phyloP scores from a whole-genome alignment of 2,329 filamentous ascomycete genomes.

The Mycosphaerella sp. region DNA sequence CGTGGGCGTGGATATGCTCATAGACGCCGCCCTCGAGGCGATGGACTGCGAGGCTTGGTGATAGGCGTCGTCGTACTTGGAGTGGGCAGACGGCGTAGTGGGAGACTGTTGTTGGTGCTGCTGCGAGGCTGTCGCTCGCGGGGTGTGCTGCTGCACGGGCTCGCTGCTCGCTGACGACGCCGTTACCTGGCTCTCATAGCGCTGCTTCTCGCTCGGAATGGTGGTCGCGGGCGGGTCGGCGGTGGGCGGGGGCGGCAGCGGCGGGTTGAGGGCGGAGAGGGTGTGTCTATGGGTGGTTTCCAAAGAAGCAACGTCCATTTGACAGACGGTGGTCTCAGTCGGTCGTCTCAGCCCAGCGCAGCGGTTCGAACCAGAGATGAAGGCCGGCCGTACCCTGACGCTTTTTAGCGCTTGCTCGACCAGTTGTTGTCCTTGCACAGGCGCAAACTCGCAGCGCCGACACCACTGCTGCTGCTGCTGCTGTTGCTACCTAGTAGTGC shows the following conservation, averaged over 20 bases:
- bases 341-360: neutral
- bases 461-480: neutral
- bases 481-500: neutral
- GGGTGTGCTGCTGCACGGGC: constrained; percentile 6
- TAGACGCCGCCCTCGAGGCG: constrained; percentile 19
- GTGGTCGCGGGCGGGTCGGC: neutral
- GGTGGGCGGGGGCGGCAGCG: neutral
- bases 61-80: constrained; percentile 14
- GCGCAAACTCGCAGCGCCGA: neutral
- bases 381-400: neutral
- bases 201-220: neutral
- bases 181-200: constrained; percentile 10
- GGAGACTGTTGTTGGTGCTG: constrained; percentile 1
- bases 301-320: constrained; percentile 5
- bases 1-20: constrained; percentile 18
- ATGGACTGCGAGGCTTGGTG: constrained; percentile 15
- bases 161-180: constrained; percentile 5
- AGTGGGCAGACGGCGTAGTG: constrained; percentile 5
- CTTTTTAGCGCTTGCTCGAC: neutral
- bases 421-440: neutral
- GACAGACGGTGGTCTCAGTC: neutral
- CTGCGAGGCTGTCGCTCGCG: constrained; percentile 6
- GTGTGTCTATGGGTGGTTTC: neutral
- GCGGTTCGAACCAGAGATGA: neutral
- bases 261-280: neutral